Conservation (phyloP, 352 stramenopile species). For the Phytophthora pinifolia region DNA sequence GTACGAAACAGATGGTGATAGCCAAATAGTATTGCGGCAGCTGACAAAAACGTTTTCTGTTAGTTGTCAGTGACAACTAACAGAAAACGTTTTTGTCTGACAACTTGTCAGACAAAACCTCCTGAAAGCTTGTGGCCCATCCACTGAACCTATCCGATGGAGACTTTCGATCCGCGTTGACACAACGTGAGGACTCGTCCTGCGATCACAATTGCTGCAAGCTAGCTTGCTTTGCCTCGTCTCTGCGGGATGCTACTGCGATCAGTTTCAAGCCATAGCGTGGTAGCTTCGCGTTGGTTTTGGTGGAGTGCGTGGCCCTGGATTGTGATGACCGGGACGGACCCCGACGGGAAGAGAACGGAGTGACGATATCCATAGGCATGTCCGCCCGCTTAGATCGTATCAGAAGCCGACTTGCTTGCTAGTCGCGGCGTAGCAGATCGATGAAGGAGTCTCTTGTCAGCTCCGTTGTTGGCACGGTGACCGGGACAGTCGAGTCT, state of each 20-base stretch:
- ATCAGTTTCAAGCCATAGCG: conserved; percentile 17
- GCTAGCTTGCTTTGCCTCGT: conserved; percentile 16
- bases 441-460: conserved; percentile 29
- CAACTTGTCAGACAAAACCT: too few species aligned
- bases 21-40: too few species aligned
- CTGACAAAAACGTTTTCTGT: too few species aligned
- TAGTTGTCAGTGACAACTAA: too few species aligned
- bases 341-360: conserved; percentile 10
- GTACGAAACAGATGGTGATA: too few species aligned
- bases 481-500: conserved; percentile 18
- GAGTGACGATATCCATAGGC: neutral
- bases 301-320: neutral
- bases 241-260: conserved; percentile 26
- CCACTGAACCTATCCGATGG: neutral
- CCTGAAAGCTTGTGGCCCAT: too few species aligned
- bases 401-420: conserved; percentile 5
- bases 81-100: too few species aligned
- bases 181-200: conserved; percentile 18
- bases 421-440: conserved; percentile 8
- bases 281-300: conserved; percentile 21
- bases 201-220: neutral
- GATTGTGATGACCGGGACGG: conserved; percentile 13
- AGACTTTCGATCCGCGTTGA: conserved; percentile 2
- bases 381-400: conserved; percentile 12
- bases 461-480: conserved; percentile 14